Percentiles rank a stretch among this genome's conserved stretches.
Evolutionary conservation across 495 filamentous ascomycete genomes (phyloP).

Genomic region (Penicillium dipodomyicola): DNA sequence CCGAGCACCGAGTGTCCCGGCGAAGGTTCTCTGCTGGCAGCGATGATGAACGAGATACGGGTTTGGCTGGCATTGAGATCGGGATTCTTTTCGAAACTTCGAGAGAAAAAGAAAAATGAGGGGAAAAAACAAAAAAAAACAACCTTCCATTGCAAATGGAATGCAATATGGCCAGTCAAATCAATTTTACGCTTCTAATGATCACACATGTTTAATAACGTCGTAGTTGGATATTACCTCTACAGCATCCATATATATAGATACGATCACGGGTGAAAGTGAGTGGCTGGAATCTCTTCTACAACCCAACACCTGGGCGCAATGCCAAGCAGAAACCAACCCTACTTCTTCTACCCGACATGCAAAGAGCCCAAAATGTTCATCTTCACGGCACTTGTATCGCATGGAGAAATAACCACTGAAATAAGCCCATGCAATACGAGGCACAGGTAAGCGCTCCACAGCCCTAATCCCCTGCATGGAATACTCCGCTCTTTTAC

Average conservation of each 20-base stretch:
- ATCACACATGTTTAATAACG: neutral
- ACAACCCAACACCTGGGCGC: neutral
- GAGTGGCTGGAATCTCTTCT: neutral
- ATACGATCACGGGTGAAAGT: neutral
- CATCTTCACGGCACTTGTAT: neutral
- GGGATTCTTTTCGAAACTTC: neutral
- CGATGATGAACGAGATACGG: neutral
- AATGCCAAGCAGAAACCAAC: conserved; percentile 1
- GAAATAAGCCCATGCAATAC: neutral
- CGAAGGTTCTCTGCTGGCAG: neutral
- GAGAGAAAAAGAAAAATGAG: neutral
- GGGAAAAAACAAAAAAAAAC: neutral
- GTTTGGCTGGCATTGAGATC: neutral
- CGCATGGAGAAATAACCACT: neutral
- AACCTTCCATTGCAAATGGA: neutral
- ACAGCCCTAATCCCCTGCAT: neutral
- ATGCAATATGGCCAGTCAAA: conserved; percentile 1
- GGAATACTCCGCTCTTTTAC: neutral
- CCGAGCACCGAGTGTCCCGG: neutral
- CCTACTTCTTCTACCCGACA: neutral
- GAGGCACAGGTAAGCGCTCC: neutral
- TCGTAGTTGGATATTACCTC: neutral
- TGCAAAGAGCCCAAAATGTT: conserved; percentile 7
- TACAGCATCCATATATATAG: too few relatives aligned
- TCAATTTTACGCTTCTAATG: conserved; percentile 5